Conservation (phyloP, 2,329 filamentous ascomycete genomes). For the Fusarium clavum region DNA sequence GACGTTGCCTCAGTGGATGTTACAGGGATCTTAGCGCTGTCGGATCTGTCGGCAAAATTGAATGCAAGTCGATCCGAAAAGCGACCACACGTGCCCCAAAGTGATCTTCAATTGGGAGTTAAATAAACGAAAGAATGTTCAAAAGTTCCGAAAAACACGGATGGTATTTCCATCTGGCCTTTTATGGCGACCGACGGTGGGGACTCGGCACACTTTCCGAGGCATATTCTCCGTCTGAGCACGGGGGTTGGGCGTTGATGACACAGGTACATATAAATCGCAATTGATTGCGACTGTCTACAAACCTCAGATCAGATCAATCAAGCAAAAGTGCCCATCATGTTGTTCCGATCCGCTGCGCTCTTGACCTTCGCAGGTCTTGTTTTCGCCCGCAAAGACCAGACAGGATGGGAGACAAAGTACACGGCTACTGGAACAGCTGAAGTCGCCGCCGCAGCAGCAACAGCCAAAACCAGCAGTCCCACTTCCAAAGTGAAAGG, state of each 20-base stretch:
- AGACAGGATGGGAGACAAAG: slow-evolving; percentile 51
- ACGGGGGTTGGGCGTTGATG: neutral
- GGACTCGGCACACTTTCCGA: slow-evolving; percentile 26
- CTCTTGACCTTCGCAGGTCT: slow-evolving; percentile 46
- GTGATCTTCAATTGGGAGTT: slow-evolving; percentile 24
- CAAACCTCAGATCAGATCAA: too few relatives aligned
- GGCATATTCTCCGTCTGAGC: neutral
- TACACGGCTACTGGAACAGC: slow-evolving; percentile 65
- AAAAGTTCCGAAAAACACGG: neutral
- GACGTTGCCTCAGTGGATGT: neutral
- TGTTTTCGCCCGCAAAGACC: slow-evolving; percentile 34
- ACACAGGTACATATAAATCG: neutral
- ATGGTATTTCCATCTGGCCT: neutral
- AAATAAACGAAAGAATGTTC: too few relatives aligned
- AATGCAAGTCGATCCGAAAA: neutral
- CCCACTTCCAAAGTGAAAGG: slow-evolving; percentile 75
- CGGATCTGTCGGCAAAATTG: slow-evolving; percentile 41
- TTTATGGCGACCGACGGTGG: slow-evolving; percentile 23
- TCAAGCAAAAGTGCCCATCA: neutral
- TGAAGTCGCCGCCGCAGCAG: slow-evolving; percentile 66
- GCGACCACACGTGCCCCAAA: slow-evolving; percentile 28
- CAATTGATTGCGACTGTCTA: neutral
- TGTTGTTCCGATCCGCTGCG: slow-evolving; percentile 40
- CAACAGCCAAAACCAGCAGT: slow-evolving; percentile 69
- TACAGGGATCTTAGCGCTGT: neutral